A percentile compares a stretch with the other conserved stretches of the same genome.
Conservation (phyloP, 148 eudicot genomes). For the Polygonum aviculare region DNA sequence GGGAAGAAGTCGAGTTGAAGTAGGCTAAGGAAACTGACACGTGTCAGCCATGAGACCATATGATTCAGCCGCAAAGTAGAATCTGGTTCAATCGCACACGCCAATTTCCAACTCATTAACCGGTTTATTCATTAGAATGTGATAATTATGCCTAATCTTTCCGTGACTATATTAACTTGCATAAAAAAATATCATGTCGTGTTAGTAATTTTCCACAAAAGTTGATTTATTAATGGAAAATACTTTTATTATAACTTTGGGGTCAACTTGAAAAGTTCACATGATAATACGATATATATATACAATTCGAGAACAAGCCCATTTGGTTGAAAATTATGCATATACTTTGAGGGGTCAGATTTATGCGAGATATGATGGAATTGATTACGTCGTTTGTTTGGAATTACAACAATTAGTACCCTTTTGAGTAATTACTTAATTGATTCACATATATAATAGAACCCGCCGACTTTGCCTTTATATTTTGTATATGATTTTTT, state of each 20-base stretch:
- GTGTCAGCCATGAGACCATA: background rate
- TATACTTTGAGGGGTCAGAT: too few relatives aligned
- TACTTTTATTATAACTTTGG: background rate
- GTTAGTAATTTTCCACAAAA: background rate
- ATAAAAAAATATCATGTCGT: background rate
- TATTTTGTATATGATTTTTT: too few relatives aligned
- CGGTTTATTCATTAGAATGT: background rate
- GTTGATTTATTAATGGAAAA: too few relatives aligned
- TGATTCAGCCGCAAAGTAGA: background rate
- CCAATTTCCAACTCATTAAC: background rate
- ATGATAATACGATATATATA: too few relatives aligned
- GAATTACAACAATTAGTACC: too few relatives aligned
- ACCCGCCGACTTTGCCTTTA: background rate
- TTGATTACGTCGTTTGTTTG: too few relatives aligned
- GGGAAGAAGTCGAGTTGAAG: background rate
- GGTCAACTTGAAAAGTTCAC: too few relatives aligned
- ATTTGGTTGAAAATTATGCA: too few relatives aligned
- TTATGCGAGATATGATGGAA: too few relatives aligned
- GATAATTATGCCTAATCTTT: background rate
- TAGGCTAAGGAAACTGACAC: background rate
- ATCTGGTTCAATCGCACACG: background rate
- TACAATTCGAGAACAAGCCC: too few relatives aligned
- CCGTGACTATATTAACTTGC: too few relatives aligned
- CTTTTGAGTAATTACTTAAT: background rate
- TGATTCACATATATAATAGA: background rate